A percentile compares a stretch with the other conserved stretches of the same genome.
Evolutionary conservation across 169 alveolate genomes (phyloP).

Genomic region (Plasmodium fragile): DNA sequence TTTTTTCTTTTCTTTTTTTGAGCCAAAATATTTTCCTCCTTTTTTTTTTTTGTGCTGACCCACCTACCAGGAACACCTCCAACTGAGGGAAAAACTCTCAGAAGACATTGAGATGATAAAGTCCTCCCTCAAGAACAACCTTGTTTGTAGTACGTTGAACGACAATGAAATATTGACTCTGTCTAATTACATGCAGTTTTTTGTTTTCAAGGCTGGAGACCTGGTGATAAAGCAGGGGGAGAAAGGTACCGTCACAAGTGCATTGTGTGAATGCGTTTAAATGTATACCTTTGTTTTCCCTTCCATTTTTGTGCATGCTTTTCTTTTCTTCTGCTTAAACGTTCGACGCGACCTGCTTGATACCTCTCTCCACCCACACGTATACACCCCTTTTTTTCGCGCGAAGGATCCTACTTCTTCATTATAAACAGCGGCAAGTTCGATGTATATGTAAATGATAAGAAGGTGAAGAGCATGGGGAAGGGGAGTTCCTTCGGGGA

Average conservation of each 20-base stretch:
- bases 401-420: constrained; percentile 89
- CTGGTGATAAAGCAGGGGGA: constrained; percentile 90
- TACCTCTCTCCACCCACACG: neutral
- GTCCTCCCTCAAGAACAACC: constrained; percentile 86
- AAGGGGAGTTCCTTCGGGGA: constrained; percentile 98
- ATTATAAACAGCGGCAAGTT: constrained; percentile 89
- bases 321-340: neutral
- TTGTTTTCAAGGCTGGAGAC: constrained; percentile 88
- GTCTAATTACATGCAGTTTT: constrained; percentile 90
- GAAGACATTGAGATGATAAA: constrained; percentile 87
- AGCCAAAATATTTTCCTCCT: neutral
- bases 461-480: constrained; percentile 89
- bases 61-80: constrained; percentile 40
- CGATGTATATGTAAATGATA: constrained; percentile 92
- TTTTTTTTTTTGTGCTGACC: neutral
- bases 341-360: neutral
- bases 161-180: constrained; percentile 91
- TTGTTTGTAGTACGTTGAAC: constrained; percentile 90
- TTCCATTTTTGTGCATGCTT: neutral
- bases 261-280: neutral
- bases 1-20: neutral
- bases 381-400: neutral
- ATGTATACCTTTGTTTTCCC: neutral
- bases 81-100: constrained; percentile 83
- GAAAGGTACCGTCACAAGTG: constrained; percentile 76